Evolutionary conservation across 2,329 filamentous ascomycete genomes (phyloP).

Genomic region (Grosmannia penicillata): DNA sequence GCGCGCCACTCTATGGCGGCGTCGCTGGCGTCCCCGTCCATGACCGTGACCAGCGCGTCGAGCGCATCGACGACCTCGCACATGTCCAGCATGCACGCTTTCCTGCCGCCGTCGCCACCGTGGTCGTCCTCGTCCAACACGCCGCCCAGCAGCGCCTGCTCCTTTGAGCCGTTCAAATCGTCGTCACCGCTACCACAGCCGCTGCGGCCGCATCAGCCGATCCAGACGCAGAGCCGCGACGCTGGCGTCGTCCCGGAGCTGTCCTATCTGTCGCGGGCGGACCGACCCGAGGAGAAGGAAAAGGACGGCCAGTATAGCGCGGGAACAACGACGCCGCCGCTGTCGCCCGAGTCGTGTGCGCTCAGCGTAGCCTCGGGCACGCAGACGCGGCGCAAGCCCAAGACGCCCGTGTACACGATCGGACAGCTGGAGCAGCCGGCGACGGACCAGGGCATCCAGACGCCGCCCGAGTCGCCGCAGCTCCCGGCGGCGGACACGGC

Average conservation of each 20-base stretch:
- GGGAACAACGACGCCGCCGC: conserved; percentile 9
- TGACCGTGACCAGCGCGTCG: conserved; percentile 2
- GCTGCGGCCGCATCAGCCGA: no score
- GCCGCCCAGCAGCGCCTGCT: not conserved
- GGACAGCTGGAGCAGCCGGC: conserved; percentile 37
- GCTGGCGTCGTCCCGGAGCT: conserved; percentile 19
- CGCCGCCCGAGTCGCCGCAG: conserved; percentile 2
- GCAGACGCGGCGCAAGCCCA: conserved; percentile 29
- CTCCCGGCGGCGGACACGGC: not conserved
- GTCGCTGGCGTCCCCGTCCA: not conserved
- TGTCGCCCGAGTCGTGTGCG: not conserved
- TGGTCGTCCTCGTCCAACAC: conserved; percentile 2
- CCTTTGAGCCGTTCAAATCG: not conserved
- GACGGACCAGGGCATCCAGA: conserved; percentile 5
- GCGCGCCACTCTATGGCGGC: conserved; percentile 4
- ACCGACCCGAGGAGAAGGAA: no score
- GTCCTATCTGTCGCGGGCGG: conserved; percentile 21
- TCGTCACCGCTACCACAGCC: no score
- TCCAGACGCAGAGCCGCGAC: no score
- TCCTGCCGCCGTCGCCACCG: conserved; percentile 1
- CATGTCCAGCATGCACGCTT: no score
- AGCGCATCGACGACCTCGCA: no score
- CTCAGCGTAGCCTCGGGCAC: conserved; percentile 8
- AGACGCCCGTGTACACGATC: conserved; percentile 34
- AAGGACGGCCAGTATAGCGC: conserved; percentile 9